These are phyloP conservation scores for Schizonepeta tenuifolia DNA, from an alignment of 257 asterid genomes.

Conservation along the genomic window DNA sequence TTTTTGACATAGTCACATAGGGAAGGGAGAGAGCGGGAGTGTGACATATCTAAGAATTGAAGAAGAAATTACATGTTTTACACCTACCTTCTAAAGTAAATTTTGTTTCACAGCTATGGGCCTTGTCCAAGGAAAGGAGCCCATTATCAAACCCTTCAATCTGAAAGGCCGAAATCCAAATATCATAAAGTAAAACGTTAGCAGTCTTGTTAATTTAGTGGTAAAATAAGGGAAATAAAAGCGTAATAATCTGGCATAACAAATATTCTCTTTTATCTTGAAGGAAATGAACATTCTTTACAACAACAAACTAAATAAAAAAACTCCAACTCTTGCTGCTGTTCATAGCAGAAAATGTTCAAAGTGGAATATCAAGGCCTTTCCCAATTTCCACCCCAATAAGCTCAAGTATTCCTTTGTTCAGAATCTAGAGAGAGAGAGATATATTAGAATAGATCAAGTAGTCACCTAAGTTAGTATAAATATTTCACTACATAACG, in stretches of 20 bases:
- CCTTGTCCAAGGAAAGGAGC: no score
- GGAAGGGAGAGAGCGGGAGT: no score
- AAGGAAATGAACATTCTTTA: background rate
- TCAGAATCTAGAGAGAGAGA: conserved; percentile 61
- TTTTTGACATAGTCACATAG: no score
- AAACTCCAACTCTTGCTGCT: background rate
- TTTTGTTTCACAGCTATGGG: no score
- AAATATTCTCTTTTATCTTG: background rate
- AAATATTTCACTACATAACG: background rate
- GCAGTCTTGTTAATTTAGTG: no score
- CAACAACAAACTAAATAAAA: background rate
- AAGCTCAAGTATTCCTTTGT: conserved; percentile 78
- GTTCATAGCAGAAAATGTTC: conserved; percentile 23
- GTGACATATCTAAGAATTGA: no score
- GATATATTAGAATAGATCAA: background rate
- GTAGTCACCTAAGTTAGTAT: background rate
- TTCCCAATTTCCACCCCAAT: conserved; percentile 88
- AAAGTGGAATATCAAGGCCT: conserved; percentile 94
- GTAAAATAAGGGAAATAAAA: no score
- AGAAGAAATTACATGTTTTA: no score
- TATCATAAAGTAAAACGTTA: no score
- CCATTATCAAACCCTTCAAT: background rate
- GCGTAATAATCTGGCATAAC: background rate
- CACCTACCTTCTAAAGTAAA: no score
- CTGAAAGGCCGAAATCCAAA: no score